These are phyloP conservation scores for Phanerochaete sordida DNA, from an alignment of 768 basidiomycete species.

Conservation along the genomic window DNA sequence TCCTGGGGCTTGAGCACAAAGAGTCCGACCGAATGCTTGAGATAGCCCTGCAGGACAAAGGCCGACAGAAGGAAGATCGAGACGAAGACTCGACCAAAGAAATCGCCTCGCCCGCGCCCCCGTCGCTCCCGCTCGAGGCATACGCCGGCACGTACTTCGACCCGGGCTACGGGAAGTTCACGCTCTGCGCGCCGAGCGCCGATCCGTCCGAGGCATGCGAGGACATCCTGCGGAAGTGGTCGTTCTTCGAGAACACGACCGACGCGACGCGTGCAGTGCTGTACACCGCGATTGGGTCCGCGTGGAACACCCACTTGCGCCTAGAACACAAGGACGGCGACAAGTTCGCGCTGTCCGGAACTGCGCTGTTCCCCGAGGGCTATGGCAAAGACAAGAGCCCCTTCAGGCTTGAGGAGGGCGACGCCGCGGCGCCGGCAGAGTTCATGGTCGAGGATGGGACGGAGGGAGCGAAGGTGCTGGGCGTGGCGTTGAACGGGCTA, in stretches of 20 bases:
- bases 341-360: constrained; percentile 19
- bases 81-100: too few species aligned
- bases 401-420: not conserved
- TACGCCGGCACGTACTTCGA: constrained; percentile 35
- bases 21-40: not conserved
- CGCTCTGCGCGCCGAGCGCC: constrained; percentile 29
- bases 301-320: constrained; percentile 37
- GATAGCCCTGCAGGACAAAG: too few species aligned
- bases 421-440: not conserved
- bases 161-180: constrained; percentile 35
- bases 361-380: constrained; percentile 33
- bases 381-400: constrained; percentile 35
- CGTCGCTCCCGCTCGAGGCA: constrained; percentile 15
- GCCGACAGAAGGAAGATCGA: too few species aligned
- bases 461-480: not conserved
- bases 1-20: not conserved
- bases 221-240: constrained; percentile 26
- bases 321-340: constrained; percentile 18
- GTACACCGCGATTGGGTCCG: constrained; percentile 29
- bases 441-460: not conserved
- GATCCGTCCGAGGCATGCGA: constrained; percentile 22
- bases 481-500: not conserved
- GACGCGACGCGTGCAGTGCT: not conserved
- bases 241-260: constrained; percentile 20
- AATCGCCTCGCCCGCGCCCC: not conserved